These are phyloP conservation scores for Rhizophora apiculata DNA, from an alignment of 345 rosid genomes.

Conservation along the genomic window DNA sequence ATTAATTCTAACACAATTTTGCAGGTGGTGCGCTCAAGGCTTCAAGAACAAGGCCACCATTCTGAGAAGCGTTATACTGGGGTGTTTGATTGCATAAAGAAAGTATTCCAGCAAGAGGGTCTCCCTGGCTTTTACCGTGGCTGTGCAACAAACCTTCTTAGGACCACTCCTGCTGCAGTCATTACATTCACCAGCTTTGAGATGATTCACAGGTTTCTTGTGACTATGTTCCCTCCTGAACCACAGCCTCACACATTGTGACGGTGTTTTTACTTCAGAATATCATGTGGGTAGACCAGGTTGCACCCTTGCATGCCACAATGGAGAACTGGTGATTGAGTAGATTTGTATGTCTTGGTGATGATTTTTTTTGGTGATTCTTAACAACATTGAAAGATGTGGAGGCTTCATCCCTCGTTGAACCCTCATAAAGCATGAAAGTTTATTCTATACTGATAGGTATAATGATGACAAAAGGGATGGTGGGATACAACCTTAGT, in stretches of 20 bases:
- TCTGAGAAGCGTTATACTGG: slow-evolving; percentile 74
- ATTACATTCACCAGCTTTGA: slow-evolving; percentile 95
- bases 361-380: background rate
- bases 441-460: slow-evolving; percentile 15
- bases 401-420: background rate
- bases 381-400: slow-evolving; percentile 1
- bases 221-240: slow-evolving; percentile 49
- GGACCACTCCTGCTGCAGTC: slow-evolving; percentile 92
- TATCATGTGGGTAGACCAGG: background rate
- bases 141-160: slow-evolving; percentile 77
- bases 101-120: slow-evolving; percentile 51
- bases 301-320: background rate
- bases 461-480: slow-evolving; percentile 32
- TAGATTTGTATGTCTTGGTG: background rate
- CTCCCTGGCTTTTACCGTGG: slow-evolving; percentile 82
- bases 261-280: slow-evolving; percentile 12
- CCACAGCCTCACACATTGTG: slow-evolving; percentile 45
- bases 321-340: background rate
- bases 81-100: slow-evolving; percentile 51
- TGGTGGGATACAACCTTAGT: background rate
- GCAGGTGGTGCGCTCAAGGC: slow-evolving; percentile 82
- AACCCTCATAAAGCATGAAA: background rate
- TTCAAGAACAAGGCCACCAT: slow-evolving; percentile 87
- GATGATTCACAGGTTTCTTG: slow-evolving; percentile 78
- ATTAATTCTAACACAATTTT: slow-evolving; percentile 7